Base-by-base conservation (phyloP, 345 rosid species). In the Linum lewisii region DNA sequence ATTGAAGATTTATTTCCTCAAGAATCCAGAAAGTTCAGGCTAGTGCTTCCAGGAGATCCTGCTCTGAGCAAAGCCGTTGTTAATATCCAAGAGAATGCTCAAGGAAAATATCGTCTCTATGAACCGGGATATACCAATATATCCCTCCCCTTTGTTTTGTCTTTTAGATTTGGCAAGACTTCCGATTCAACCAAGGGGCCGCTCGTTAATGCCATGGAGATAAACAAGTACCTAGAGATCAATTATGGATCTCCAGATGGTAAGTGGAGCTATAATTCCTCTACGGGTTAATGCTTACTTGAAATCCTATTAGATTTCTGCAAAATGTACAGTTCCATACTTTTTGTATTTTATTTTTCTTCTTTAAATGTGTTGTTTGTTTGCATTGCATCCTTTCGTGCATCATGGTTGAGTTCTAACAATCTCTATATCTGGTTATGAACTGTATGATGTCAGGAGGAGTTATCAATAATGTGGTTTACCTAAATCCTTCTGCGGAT, bases 141-240 rank as follows among this genome's bases (percentile, higher is more conserved):
- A 54, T 65, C 81, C 55, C 82, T 94, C 49, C 99, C 99, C 21
- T 94, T 85, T 61, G 96, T 94, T 25, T 66, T 94, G 60, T 79
- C 87, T 23, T 94, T 94, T 77, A 74, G 66, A 61, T 87, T 94
- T 60, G 88, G 81, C 9, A 83, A 67, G 78, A 87, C 96, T 2
- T 68, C 77, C 15, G 99, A 94, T 83, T 90, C 99, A 69, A 69
- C 88, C 18, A 79, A 69, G 72, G 99, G 99, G 18, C 99, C 99
- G 0, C 90, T 94, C 65, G 45, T 94, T 73, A 94, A 90, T 78
- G 99, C 99, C 24, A 78, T 94, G 84, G 99, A 94, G 85, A 82
- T 94, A 51, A 70, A 77, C 73, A 77, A 72, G 57, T 87, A 94
- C 72, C 57, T 86, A 55, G 79, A 73, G 85, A 86, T 73, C 70